Conservation (phyloP, 441 rosid genomes). For the Geranium incanum region DNA sequence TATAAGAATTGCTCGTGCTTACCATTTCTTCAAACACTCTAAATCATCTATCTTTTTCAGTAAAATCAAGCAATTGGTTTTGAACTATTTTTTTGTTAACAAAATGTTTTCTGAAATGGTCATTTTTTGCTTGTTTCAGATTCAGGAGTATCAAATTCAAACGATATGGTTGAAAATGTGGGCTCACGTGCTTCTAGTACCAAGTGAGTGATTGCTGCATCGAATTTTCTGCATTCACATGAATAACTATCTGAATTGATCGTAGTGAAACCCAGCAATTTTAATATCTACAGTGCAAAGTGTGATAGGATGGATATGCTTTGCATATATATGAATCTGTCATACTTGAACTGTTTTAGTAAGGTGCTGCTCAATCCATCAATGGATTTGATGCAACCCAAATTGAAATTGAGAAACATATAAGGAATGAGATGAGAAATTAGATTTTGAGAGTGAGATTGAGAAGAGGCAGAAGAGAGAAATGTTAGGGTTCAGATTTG, state of each 20-base stretch:
- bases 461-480: too few species aligned
- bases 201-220: slow-evolving; percentile 36
- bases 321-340: background rate
- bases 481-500: too few species aligned
- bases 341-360: background rate
- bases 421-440: too few species aligned
- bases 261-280: background rate
- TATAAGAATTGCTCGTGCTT: background rate
- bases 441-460: too few species aligned
- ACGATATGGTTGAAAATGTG: slow-evolving; percentile 21
- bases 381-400: too few species aligned
- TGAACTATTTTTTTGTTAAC: background rate
- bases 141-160: slow-evolving; percentile 18
- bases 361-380: too few species aligned
- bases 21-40: background rate
- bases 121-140: slow-evolving; percentile 21
- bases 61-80: background rate
- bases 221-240: slow-evolving; percentile 3
- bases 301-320: background rate
- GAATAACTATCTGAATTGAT: background rate
- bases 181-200: slow-evolving; percentile 21
- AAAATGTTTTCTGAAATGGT: background rate
- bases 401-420: too few species aligned
- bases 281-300: background rate
- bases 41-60: background rate